Percentiles rank a stretch among this genome's conserved stretches.
These are phyloP conservation scores for Chara braunii DNA, from an alignment of 139 green algal genomes.

Conservation along the genomic window DNA sequence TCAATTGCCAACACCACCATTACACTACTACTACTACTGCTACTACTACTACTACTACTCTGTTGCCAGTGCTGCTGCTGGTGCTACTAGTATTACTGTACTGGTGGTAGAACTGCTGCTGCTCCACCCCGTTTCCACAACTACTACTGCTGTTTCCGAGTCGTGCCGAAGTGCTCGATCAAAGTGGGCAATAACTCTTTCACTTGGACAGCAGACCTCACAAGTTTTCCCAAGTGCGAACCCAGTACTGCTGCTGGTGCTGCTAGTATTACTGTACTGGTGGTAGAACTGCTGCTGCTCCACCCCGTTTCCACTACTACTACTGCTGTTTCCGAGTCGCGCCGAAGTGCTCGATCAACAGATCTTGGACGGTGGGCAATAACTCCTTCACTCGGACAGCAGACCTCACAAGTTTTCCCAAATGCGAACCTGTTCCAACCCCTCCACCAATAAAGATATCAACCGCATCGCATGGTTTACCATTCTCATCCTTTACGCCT, in stretches of 20 bases:
- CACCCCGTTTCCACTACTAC: too few relatives aligned
- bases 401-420: constrained; percentile 11
- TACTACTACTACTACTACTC: too few relatives aligned
- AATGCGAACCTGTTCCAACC: constrained; percentile 53
- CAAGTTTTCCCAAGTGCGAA: constrained; percentile 25
- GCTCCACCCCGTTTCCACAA: too few relatives aligned
- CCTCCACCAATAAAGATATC: constrained; percentile 77
- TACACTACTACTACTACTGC: too few relatives aligned
- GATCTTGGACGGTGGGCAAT: constrained; percentile 60
- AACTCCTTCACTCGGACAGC: constrained; percentile 58
- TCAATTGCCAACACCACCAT: too few relatives aligned
- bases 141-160: too few relatives aligned
- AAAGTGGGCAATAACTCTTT: constrained; percentile 64
- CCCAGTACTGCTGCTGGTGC: too few relatives aligned
- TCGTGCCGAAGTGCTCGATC: constrained; percentile 71
- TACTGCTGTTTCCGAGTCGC: constrained; percentile 53
- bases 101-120: too few relatives aligned
- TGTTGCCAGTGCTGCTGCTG: too few relatives aligned
- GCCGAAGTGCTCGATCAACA: constrained; percentile 77
- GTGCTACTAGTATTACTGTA: too few relatives aligned
- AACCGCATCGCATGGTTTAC: constrained; percentile 80
- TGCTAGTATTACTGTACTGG: too few relatives aligned
- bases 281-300: too few relatives aligned
- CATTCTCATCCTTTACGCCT: constrained; percentile 51
- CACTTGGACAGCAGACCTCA: constrained; percentile 47